Base-by-base conservation (phyloP, 148 eudicot genomes). In the Camellia lanceoleosa region DNA sequence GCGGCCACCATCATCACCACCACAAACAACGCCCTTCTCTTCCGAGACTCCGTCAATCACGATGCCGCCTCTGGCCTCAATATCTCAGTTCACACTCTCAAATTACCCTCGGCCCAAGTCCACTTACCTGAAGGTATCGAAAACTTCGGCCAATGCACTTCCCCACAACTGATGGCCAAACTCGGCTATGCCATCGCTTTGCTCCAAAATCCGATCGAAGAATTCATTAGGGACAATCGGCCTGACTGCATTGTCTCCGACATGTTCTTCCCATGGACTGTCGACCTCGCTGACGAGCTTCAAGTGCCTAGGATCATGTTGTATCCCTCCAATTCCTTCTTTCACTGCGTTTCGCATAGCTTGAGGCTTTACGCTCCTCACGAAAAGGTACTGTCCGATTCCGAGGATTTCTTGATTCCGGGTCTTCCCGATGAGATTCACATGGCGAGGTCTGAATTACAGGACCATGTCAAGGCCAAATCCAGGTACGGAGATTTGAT, bases 211-310 rank as follows among this genome's bases (percentile, higher is more conserved):
- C 84, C 85, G 1, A 82, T 86, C 71, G 89, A 76, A 14, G 12
- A 83, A n/a, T 68, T 83, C 4, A 56, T 88, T 10, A 78, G 82
- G 5, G 80, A 63, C 49, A 12, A 9, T 11, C 68, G 42, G 66
- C 84, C 90, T 12, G 58, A 82, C 71, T 86, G 87, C 74, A 73
- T 88, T 30, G 82, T 88, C 5, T 84, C 90, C 6, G 89, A 86
- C 74, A 68, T 78, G 83, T 55, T 80, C 1, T n/a, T 43, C 6
- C 81, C 87, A 3, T 84, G 84, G 79, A 84, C 90, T 0, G 84
- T 77, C 42, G 78, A 84, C 8, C 56, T 88, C 6, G 87, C 90
- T 1, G 67, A 79, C 10, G 84, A 86, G 52, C 70, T 88, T 8
- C 43, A 68, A 0, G 81, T 88, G 6, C 90, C 88, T 4, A 79